Percentiles rank a stretch among this genome's conserved stretches.
Evolutionary conservation across 768 basidiomycete genomes (phyloP).

Genomic region (Tubosaeta brunneosetosa): DNA sequence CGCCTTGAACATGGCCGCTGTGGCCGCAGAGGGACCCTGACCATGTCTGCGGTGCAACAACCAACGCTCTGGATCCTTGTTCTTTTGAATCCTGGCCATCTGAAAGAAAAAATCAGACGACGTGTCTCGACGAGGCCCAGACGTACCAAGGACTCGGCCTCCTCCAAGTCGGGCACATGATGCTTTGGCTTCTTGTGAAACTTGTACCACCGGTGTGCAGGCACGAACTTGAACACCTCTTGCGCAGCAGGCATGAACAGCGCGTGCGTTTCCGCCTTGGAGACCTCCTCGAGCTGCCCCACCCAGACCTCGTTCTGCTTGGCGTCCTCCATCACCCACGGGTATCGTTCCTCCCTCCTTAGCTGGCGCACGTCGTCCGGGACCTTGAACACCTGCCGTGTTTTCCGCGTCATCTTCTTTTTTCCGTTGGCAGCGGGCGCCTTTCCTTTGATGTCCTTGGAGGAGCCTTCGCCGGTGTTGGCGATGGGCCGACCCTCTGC

Average conservation of each 20-base stretch:
- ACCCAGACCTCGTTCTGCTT: conserved; percentile 70
- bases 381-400: conserved; percentile 74
- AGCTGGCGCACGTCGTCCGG: conserved; percentile 75
- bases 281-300: conserved; percentile 75
- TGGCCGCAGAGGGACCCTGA: conserved; percentile 54
- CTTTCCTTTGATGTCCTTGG: conserved; percentile 42
- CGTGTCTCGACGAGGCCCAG: background rate
- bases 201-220: conserved; percentile 87
- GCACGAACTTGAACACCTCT: conserved; percentile 83
- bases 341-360: conserved; percentile 80
- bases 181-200: conserved; percentile 84
- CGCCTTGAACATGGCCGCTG: conserved; percentile 65
- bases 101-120: conserved; percentile 1
- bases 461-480: conserved; percentile 25
- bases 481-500: conserved; percentile 68
- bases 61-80: conserved; percentile 74
- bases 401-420: conserved; percentile 82
- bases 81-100: conserved; percentile 53
- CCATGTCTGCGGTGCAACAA: conserved; percentile 57
- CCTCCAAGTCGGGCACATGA: conserved; percentile 61
- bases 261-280: conserved; percentile 66
- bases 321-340: conserved; percentile 89
- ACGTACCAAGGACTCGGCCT: conserved; percentile 63
- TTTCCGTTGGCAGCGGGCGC: conserved; percentile 40
- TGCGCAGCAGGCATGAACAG: conserved; percentile 82